Evolutionary conservation across 2,329 filamentous ascomycete genomes (phyloP).

Genomic region (Diaporthe sp.): DNA sequence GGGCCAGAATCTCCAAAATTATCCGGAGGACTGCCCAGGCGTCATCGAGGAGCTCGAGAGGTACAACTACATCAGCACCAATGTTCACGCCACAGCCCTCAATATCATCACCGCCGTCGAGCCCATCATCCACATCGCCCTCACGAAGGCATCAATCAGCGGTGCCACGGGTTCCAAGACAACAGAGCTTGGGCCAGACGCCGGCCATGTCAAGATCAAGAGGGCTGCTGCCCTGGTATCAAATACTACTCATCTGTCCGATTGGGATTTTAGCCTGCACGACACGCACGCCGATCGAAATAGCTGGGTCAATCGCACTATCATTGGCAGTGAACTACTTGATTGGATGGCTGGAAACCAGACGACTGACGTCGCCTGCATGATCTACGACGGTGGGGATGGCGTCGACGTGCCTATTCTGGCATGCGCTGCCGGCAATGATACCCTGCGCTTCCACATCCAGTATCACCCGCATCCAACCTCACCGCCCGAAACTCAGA

Average conservation of each 20-base stretch:
- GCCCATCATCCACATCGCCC: background rate
- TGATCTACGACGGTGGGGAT: background rate
- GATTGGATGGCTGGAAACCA: background rate
- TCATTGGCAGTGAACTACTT: background rate
- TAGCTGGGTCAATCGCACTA: background rate
- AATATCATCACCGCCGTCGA: background rate
- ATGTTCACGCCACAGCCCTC: background rate
- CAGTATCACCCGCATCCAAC: background rate
- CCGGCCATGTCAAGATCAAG: background rate
- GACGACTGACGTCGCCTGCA: background rate
- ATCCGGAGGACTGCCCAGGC: accelerated
- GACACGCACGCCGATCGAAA: background rate
- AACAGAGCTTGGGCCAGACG: background rate
- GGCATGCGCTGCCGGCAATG: background rate
- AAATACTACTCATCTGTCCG: slow-evolving; percentile 3
- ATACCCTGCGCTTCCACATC: background rate
- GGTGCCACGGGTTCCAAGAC: background rate
- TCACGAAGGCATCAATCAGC: background rate
- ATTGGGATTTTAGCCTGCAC: background rate
- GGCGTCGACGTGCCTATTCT: background rate
- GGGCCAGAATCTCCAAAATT: no score
- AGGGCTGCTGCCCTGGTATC: background rate
- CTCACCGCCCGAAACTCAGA: background rate
- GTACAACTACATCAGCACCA: no score
- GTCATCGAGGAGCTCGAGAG: no score